A percentile compares a stretch with the other conserved stretches of the same genome.
Evolutionary conservation across 2,329 filamentous ascomycete species (phyloP).

Genomic region (Diaporthe sp.): DNA sequence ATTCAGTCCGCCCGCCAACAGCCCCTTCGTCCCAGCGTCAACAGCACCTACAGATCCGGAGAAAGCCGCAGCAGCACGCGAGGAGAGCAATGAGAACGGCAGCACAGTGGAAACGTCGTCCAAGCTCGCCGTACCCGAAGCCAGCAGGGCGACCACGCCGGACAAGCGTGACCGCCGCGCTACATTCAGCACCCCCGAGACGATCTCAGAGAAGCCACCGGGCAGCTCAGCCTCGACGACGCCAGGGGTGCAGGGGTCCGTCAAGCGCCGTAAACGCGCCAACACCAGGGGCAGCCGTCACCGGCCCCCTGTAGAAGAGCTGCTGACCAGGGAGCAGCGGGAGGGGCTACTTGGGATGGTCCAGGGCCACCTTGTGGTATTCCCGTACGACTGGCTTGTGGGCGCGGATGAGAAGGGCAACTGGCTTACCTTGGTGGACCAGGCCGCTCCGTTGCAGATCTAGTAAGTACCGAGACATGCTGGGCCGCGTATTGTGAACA

Average conservation of each 20-base stretch:
- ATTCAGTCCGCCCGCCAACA: conserved; percentile 22
- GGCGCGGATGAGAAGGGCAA: conserved; percentile 93
- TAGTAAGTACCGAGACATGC: conserved; percentile 74
- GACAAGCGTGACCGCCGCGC: conserved; percentile 59
- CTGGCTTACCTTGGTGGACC: conserved; percentile 97
- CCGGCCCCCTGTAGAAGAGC: conserved; percentile 78
- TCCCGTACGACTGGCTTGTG: conserved; percentile 95
- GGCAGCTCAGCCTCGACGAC: conserved; percentile 42
- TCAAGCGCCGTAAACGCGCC: conserved; percentile 74
- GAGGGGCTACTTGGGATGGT: conserved; percentile 85
- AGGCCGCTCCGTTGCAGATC: conserved; percentile 95
- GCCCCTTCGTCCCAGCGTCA: conserved; percentile 20
- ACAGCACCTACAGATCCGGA: conserved; percentile 42
- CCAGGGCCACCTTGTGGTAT: conserved; percentile 90
- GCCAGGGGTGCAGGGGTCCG: conserved; percentile 57
- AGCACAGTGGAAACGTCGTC: conserved; percentile 38
- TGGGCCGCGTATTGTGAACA: neutral
- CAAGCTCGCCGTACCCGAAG: conserved; percentile 35
- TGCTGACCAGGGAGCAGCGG: conserved; percentile 80
- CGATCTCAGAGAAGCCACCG: conserved; percentile 51
- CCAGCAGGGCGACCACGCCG: conserved; percentile 43
- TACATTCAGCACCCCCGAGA: conserved; percentile 67
- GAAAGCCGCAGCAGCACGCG: conserved; percentile 38
- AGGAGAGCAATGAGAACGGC: conserved; percentile 40
- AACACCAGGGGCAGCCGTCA: conserved; percentile 76